Base-by-base conservation (phyloP, 2,329 filamentous ascomycete genomes). In the Ceratocystis colombiana region DNA sequence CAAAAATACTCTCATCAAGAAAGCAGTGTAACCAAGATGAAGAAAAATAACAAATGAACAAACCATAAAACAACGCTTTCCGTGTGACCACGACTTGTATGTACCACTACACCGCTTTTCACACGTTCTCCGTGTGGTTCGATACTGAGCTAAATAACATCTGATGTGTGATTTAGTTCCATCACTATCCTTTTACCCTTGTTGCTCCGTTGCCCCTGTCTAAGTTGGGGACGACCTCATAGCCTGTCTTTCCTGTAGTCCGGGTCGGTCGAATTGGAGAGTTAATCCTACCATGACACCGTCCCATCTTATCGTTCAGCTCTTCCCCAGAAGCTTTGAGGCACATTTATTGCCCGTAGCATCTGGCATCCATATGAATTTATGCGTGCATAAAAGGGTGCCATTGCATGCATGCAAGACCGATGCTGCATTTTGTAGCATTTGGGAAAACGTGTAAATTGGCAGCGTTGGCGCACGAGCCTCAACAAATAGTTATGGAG, bases 361-460 rank as follows among this genome's bases (percentile, higher is more conserved):
- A 50, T 50, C 33, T 37, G 33, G 33, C 33, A 22, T 30, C 10
- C 30, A 1, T 30, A 3, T 57, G 8, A 10, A 22, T 17, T 22
- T 30, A 5, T 59, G 53, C 53, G 53, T 59, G 53, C 53, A 59
- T 59, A 59, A 30, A 59, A 33, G n/a, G 53, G 22, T 25, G 48
- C 48, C 48, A 53, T 22, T 10, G 7, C 12, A 25, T 53, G 48
- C 48, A 25, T 12, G 20, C 8, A 53, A 22, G 17, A 22, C 10
- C 7, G 2, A 25, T 53, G 48, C 15, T 15, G 17, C 17, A 28
- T 30, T 12, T 12, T 57, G 53, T 20, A 3, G 53, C 25, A 12
- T 5, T 33, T 8, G 20, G 48, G 48, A 25, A 59, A 59, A 33
- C 53, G 20, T 33, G 53, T 30, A 37, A 22, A 59, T 17, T 17